Evolutionary conservation across 2,329 filamentous ascomycete genomes (phyloP), one percentile per base, ranked within the genome.

Genomic region (Coniochaeta sp.): DNA sequence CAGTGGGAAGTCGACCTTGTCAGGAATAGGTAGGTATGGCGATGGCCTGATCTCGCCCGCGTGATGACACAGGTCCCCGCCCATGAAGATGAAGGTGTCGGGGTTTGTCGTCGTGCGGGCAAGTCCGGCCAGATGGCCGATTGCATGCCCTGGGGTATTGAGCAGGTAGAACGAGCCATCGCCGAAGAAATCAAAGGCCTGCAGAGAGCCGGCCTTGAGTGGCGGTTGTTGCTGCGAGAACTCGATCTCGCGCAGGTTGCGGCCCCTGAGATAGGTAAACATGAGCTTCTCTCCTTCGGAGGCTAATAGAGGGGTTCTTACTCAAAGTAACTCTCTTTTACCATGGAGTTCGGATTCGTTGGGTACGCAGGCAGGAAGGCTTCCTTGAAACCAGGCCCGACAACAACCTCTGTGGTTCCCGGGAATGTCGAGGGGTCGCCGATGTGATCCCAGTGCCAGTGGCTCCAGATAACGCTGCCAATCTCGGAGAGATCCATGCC

Each of bases 391-490:
- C 59, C 60, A 1, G 58, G 59, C 9, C 58, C 60, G 14, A 62
- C 58, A 13, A 62, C 53, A 13, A 62, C 46, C 18, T 58, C 57
- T 6, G 53, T 56, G 13, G 54, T 53, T 1, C 33, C 24, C 10
- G 60, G 60, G 30, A 62, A 62, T 4, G 50, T 52, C 5, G 47
- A 26, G 5, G 52, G 50, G 48, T 60, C 56, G 26, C 60, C 60
- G 16, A 53, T 54, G 50, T 62, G 60, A 30, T 61, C 60, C 49
- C 52, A 62, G 42, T 61, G 60, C 32, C 52, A 56, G 51, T 62
- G 60, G 35, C 58, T 59, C 54, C 56, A 57, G 18, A 57, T 52
- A 13, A 57, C 31, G 16, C 52, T 53, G 3, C 51, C 18, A 12
- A 57, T 52, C n/a, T 51, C 46, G 33, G 42, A 35, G 12, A 35